Percentiles rank a stretch among this genome's conserved stretches.
These are phyloP conservation scores for Ascochyta pisi DNA, from an alignment of 2,329 filamentous ascomycete species.

Conservation along the genomic window DNA sequence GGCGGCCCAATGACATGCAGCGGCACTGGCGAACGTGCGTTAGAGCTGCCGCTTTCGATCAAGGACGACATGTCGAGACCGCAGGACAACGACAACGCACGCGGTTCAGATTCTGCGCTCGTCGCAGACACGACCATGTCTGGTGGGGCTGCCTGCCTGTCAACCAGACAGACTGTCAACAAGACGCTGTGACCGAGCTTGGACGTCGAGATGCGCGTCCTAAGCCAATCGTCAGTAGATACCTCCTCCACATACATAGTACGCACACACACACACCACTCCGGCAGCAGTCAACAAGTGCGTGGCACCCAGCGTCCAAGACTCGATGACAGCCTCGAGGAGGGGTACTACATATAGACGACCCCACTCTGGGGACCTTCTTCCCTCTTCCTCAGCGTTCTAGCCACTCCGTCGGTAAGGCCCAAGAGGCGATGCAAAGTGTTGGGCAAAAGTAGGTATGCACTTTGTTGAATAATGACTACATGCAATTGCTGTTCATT, in stretches of 20 bases:
- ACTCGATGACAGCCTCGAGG: conserved; percentile 13
- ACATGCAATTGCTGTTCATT: conserved; percentile 10
- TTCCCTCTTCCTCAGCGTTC: conserved; percentile 8
- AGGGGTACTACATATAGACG: conserved; percentile 8
- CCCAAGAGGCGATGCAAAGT: background rate
- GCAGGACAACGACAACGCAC: conserved; percentile 34
- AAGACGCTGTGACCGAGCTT: background rate
- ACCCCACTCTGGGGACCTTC: conserved; percentile 3
- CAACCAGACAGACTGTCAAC: conserved; percentile 11
- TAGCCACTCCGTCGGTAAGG: conserved; percentile 8
- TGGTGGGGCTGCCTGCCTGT: conserved; percentile 16
- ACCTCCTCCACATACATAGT: background rate
- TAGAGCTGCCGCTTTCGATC: conserved; percentile 24
- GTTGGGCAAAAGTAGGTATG: background rate
- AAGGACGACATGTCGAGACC: conserved; percentile 8
- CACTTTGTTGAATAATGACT: conserved; percentile 7
- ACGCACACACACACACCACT: background rate
- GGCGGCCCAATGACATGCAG: conserved; percentile 28
- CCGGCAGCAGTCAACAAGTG: conserved; percentile 3
- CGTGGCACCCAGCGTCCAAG: conserved; percentile 8
- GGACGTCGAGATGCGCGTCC: background rate
- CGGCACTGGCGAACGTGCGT: conserved; percentile 31
- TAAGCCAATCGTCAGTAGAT: background rate
- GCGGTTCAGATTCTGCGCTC: conserved; percentile 27
- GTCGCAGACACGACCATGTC: conserved; percentile 1